A percentile compares a stretch with the other conserved stretches of the same genome.
These are phyloP conservation scores for Penicillium paradoxum DNA, from an alignment of 495 filamentous ascomycete genomes.

Conservation along the genomic window DNA sequence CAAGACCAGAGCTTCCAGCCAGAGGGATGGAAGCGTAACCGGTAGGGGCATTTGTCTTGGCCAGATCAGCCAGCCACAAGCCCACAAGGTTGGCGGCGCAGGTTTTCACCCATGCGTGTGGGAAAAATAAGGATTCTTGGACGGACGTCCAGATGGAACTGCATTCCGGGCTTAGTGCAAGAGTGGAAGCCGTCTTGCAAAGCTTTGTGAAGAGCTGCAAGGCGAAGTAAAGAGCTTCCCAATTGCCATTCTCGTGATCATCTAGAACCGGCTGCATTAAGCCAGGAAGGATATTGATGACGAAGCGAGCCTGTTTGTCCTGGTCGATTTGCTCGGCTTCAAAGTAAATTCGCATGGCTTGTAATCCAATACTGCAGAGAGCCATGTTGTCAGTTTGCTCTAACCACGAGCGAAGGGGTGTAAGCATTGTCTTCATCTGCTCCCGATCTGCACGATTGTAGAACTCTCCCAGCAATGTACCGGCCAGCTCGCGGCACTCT, in stretches of 20 bases:
- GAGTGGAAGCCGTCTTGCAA: constrained; percentile 57
- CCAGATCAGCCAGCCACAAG: constrained; percentile 72
- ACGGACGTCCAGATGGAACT: constrained; percentile 61
- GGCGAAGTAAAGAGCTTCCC: constrained; percentile 74
- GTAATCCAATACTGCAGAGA: constrained; percentile 67
- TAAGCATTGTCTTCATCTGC: constrained; percentile 59
- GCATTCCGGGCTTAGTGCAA: constrained; percentile 52
- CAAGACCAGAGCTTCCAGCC: constrained; percentile 62
- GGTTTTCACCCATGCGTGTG: constrained; percentile 70
- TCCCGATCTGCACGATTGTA: constrained; percentile 77
- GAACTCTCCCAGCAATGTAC: constrained; percentile 67
- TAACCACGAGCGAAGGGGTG: constrained; percentile 70
- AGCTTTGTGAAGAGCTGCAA: constrained; percentile 65
- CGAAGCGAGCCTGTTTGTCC: constrained; percentile 54
- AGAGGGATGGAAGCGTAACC: constrained; percentile 57
- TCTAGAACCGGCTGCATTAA: constrained; percentile 47
- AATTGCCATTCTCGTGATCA: constrained; percentile 51
- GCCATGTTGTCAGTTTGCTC: constrained; percentile 63
- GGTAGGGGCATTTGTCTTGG: constrained; percentile 51
- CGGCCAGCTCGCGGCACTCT: constrained; percentile 81
- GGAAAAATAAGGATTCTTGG: constrained; percentile 63
- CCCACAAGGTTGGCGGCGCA: constrained; percentile 70
- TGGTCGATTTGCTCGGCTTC: constrained; percentile 60
- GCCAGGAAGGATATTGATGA: constrained; percentile 39
- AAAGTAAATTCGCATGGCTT: constrained; percentile 77